Conservation (phyloP, 257 asterid genomes). For the Plectranthus barbatus region DNA sequence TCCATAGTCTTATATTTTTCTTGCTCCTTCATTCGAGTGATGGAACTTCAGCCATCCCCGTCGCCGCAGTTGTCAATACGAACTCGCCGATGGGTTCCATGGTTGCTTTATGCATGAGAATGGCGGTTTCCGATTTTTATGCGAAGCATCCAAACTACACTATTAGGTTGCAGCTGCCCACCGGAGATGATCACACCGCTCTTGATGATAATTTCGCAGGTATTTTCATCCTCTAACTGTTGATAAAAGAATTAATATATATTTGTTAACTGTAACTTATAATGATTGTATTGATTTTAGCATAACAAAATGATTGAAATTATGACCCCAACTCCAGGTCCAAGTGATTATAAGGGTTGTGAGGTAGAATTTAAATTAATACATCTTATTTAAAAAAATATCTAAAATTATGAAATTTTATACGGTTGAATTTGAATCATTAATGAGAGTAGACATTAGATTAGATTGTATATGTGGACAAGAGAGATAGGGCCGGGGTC, state of each 20-base stretch:
- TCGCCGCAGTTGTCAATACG: slow-evolving; percentile 40
- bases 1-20: neutral
- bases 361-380: no score
- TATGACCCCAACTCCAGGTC: no score
- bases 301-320: neutral
- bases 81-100: slow-evolving; percentile 37
- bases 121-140: slow-evolving; percentile 44
- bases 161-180: slow-evolving; percentile 28
- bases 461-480: no score
- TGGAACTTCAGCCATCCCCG: slow-evolving; percentile 10
- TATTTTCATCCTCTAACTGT: neutral
- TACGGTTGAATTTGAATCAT: no score
- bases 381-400: no score
- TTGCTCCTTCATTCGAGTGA: neutral
- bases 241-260: neutral
- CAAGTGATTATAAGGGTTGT: no score
- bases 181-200: neutral
- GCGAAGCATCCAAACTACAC: slow-evolving; percentile 22
- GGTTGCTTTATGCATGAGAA: slow-evolving; percentile 36
- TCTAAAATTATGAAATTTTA: no score
- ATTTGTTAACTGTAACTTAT: no score
- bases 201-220: no score
- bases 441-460: no score
- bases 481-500: no score
- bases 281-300: neutral